Base-by-base conservation (phyloP, 208 protist species). In the Crithidia sp. region DNA sequence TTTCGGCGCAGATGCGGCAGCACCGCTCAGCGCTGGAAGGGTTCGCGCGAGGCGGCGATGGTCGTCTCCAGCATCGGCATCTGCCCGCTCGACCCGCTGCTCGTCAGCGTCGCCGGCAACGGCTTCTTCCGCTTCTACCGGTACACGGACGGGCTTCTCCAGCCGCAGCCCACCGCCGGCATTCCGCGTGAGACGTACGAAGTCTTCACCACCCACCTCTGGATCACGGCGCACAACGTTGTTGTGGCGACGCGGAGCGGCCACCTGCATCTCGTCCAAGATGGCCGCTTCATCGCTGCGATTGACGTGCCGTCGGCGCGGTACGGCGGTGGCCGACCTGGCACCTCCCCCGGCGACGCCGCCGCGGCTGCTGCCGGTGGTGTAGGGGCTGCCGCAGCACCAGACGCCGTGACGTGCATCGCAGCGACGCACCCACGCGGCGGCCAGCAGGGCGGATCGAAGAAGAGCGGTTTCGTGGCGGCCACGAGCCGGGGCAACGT, bases 41-140 rank as follows among this genome's bases (percentile, higher is more conserved):
- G 16, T 2, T 59, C 36, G 49, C 63, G 45, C 16, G 55, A 66
- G 17, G 55, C 66, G 4, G 28, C 68, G 40, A 71, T 67, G 57
- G 69, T 91, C 9, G 89, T 97, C 28, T 85, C 86, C 17, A 78
- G 77, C 82, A 79, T 96, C 65, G 80, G 90, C 74, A 77, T 96
- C 55, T 97, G 96, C 74, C 91, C 91, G 17, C 79, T 81, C 13
- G 96, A 98, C 81, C 92, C 91, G 49, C 82, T 95, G 19, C 66
- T 87, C 9, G 84, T 99, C 19, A 92, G 85, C 28, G 94, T 98
- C 14, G 95, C 92, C 7, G 97, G 97, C 37, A 79, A 95, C 53
- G 93, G 93, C 44, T 80, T 98, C 45, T 89, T 98, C 81, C 90
- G 92, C 16, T 93, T 98, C 55, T 98, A 96, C 83, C 85, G 87